These are phyloP conservation scores for Scheffersomyces titani DNA, from an alignment of 1,139 yeast species.

Conservation along the genomic window DNA sequence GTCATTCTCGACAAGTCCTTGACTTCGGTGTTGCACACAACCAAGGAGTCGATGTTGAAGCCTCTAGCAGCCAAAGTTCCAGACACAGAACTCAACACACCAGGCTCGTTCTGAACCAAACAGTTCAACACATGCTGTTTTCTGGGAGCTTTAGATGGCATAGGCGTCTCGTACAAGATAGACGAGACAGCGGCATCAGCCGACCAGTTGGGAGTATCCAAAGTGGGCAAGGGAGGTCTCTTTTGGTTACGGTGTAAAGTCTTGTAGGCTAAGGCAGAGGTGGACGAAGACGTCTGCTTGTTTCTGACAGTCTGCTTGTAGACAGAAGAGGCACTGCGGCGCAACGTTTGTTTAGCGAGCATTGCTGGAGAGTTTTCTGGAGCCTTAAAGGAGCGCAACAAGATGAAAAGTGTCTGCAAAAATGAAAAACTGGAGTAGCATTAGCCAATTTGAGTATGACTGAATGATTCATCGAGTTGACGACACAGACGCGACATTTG, in stretches of 20 bases:
- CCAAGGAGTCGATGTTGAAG: slow-evolving; percentile 94
- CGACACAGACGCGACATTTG: neutral
- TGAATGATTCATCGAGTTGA: slow-evolving; percentile 1
- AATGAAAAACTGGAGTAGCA: neutral
- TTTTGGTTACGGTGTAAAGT: slow-evolving; percentile 82
- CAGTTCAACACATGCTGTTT: slow-evolving; percentile 93
- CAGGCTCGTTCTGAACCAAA: slow-evolving; percentile 97
- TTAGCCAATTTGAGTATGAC: neutral
- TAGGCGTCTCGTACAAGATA: slow-evolving; percentile 90
- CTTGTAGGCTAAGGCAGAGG: slow-evolving; percentile 95
- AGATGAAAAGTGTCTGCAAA: neutral
- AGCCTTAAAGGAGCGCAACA: neutral
- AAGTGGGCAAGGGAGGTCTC: slow-evolving; percentile 92
- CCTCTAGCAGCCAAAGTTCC: slow-evolving; percentile 98
- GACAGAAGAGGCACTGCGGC: neutral
- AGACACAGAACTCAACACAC: slow-evolving; percentile 89
- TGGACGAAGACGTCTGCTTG: slow-evolving; percentile 53
- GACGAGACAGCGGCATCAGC: slow-evolving; percentile 96
- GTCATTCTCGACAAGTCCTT: slow-evolving; percentile 96
- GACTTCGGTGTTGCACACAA: slow-evolving; percentile 95
- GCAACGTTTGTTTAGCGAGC: neutral
- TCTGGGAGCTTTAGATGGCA: slow-evolving; percentile 64
- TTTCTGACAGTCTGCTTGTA: slow-evolving; percentile 19
- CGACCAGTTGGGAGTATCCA: slow-evolving; percentile 93
- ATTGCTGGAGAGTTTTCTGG: slow-evolving; percentile 1